A percentile compares a stretch with the other conserved stretches of the same genome.
phyloP scores from a whole-genome alignment of 2,329 filamentous ascomycete genomes.

The Paramyrothecium roridum region DNA sequence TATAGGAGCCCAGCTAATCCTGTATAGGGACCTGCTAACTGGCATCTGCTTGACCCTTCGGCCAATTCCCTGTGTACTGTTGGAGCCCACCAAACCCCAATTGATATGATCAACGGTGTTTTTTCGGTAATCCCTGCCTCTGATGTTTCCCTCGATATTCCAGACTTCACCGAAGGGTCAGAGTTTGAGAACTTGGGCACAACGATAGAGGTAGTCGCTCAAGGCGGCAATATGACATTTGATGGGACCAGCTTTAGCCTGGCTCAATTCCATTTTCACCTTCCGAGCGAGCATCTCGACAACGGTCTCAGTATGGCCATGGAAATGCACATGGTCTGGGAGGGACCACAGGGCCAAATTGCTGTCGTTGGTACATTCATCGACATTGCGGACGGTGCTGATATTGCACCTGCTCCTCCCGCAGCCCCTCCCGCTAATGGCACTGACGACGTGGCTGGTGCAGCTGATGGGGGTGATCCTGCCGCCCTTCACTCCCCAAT shows the following conservation, averaged over 20 bases:
- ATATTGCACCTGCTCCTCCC: neutral
- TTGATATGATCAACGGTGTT: constrained; percentile 39
- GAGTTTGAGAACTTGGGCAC: constrained; percentile 50
- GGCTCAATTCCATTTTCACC: constrained; percentile 59
- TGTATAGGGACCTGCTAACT: constrained; percentile 46
- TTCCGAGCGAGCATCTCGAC: constrained; percentile 56
- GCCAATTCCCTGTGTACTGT: constrained; percentile 42
- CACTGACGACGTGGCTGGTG: neutral
- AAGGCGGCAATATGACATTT: constrained; percentile 42
- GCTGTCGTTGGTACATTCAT: constrained; percentile 24
- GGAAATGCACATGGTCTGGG: constrained; percentile 27
- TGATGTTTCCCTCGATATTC: constrained; percentile 30
- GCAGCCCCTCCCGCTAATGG: neutral
- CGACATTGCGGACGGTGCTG: constrained; percentile 9
- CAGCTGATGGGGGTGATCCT: neutral
- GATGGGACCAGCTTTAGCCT: constrained; percentile 37
- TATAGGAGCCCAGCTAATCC: neutral
- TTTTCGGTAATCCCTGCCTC: constrained; percentile 25
- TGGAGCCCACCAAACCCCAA: constrained; percentile 52
- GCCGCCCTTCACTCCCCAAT: neutral
- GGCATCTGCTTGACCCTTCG: constrained; percentile 39
- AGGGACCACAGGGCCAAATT: constrained; percentile 12
- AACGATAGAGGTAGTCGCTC: constrained; percentile 45
- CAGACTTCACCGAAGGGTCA: constrained; percentile 28
- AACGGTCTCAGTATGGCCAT: constrained; percentile 26